Evolutionary conservation across 2,329 filamentous ascomycete species (phyloP).

Genomic region (Pseudocercospora eumusae): DNA sequence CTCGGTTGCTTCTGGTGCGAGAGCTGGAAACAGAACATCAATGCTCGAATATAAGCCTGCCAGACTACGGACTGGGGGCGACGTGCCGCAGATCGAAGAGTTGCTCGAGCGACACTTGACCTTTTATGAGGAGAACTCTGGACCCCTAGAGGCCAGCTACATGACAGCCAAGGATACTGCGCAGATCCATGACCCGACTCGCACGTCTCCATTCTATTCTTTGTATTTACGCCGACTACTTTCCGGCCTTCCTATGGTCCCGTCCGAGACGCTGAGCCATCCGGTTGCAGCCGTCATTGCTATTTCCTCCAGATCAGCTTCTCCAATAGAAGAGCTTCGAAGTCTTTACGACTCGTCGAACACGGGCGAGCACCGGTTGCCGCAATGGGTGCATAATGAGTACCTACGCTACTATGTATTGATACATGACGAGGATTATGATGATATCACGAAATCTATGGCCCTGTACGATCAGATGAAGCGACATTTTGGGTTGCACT

Average conservation of each 20-base stretch:
- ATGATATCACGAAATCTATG: constrained; percentile 88
- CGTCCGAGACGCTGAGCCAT: constrained; percentile 92
- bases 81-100: constrained; percentile 72
- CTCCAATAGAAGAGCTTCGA: constrained; percentile 83
- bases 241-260: constrained; percentile 73
- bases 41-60: constrained; percentile 42
- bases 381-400: constrained; percentile 84
- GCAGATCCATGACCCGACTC: constrained; percentile 20
- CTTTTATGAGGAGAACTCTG: constrained; percentile 64
- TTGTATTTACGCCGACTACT: constrained; percentile 81
- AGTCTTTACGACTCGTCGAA: constrained; percentile 83
- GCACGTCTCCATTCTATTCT: constrained; percentile 67
- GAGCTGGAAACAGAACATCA: constrained; percentile 28
- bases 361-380: constrained; percentile 70
- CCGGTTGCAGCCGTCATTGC: constrained; percentile 93
- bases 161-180: constrained; percentile 42
- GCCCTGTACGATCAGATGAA: constrained; percentile 98
- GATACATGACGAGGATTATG: constrained; percentile 92
- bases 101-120: constrained; percentile 77
- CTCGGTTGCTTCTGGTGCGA: constrained; percentile 32
- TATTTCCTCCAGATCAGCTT: constrained; percentile 82
- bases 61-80: constrained; percentile 48
- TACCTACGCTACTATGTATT: constrained; percentile 95
- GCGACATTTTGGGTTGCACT: constrained; percentile 93
- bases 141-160: constrained; percentile 44